phyloP scores from a whole-genome alignment of 148 eudicot genomes.

The Dysphania ambrosioides region DNA sequence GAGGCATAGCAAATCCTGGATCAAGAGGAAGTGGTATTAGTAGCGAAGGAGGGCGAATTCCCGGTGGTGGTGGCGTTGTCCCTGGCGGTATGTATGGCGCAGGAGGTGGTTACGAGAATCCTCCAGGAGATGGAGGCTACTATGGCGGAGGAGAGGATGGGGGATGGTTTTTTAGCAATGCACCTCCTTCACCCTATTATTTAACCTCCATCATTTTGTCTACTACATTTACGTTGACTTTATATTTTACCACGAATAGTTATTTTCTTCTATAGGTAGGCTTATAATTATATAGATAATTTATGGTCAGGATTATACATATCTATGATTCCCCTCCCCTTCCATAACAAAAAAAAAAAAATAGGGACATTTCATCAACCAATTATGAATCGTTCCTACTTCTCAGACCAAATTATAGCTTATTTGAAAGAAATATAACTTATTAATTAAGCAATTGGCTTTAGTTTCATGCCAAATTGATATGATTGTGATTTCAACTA shows the following conservation, averaged over 20 bases:
- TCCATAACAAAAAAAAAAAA: neutral
- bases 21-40: slow-evolving; percentile 33
- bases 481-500: slow-evolving; percentile 16
- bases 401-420: slow-evolving; percentile 18
- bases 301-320: slow-evolving; percentile 20
- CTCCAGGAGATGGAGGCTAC: slow-evolving; percentile 35
- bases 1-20: slow-evolving; percentile 38
- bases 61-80: slow-evolving; percentile 22
- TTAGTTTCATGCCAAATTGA: neutral
- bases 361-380: neutral
- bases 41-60: slow-evolving; percentile 30
- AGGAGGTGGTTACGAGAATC: slow-evolving; percentile 16
- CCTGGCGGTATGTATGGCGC: slow-evolving; percentile 23
- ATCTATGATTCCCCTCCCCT: neutral
- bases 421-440: slow-evolving; percentile 7
- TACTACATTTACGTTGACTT: slow-evolving; percentile 31
- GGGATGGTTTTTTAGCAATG: slow-evolving; percentile 33
- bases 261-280: slow-evolving; percentile 7
- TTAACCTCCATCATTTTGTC: slow-evolving; percentile 34
- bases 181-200: slow-evolving; percentile 24
- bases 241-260: slow-evolving; percentile 24
- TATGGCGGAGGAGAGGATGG: slow-evolving; percentile 37
- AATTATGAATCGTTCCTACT: slow-evolving; percentile 13
- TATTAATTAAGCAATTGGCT: slow-evolving; percentile 13
- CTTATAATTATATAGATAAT: slow-evolving; percentile 2